Evolutionary conservation across 176 grass and related monocot species (phyloP), one percentile per base, ranked within the genome.

Genomic region (Bromus sterilis): DNA sequence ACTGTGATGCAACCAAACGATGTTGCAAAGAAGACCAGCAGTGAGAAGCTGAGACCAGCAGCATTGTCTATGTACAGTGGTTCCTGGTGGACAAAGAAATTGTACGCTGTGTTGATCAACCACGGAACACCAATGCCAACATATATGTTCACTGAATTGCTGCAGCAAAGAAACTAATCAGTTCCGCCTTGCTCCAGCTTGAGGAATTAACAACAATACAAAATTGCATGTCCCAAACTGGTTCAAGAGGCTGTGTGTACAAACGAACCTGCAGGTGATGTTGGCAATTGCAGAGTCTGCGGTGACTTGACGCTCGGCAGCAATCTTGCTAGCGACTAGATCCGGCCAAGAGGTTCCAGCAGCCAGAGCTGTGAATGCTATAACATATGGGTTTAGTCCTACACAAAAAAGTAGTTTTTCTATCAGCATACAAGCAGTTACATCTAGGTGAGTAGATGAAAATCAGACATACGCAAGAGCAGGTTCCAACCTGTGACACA

Each of bases 261-360:
- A 43, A 46, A 66, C 24, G 9, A 81, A 94, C 94, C 94, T 97
- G 91, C 94, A 97, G 71, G 89, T 97, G 76, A 97, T 97, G 78
- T 97, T 97, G 40, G 94, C 87, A 31, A 97, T 97, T 39, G 94
- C 94, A 66, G 94, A 97, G 85, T 97, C 91, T 40, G 94, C 94
- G 1, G 94, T 97, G 31, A 92, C 31, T 87, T 97, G 94, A 78
- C 94, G 94, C 80, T 97, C 91, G 37, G 94, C 91, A 64, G 94
- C 94, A 76, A 97, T 97, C 83, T 97, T 97, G 82, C 94, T 97
- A 6, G 94, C 94, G 72, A 97, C 91, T 59, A 97, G 76, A 88
- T 97, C 94, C 4, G 94, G 91, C 94, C 94, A 97, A 31, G 94
- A 97, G 15, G 94, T 97, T 80, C 94, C 94, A 76, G 82, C 59